phyloP scores from a whole-genome alignment of 116 monocot genomes.

The Trichopus zeylanicus region DNA sequence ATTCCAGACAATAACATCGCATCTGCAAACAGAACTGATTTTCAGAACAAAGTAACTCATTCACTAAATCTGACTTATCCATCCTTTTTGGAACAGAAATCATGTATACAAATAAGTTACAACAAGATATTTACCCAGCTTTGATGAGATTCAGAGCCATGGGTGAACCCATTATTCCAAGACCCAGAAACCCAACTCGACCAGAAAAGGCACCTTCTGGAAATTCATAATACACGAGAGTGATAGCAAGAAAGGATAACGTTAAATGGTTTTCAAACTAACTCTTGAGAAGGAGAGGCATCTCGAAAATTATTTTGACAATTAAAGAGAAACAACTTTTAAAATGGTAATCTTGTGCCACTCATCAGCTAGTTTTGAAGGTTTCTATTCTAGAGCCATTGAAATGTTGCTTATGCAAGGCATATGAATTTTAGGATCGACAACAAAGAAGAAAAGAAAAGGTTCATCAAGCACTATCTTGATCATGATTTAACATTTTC shows the following conservation, averaged over 20 bases:
- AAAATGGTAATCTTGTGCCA: no score
- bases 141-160: conserved; percentile 87
- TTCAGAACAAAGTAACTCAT: background rate
- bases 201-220: conserved; percentile 37
- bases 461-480: no score
- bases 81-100: conserved; percentile 1
- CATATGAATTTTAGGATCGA: no score
- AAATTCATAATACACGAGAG: conserved; percentile 5
- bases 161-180: conserved; percentile 91
- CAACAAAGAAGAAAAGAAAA: no score
- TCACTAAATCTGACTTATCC: background rate
- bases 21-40: conserved; percentile 29
- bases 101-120: background rate
- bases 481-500: no score
- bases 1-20: conserved; percentile 87
- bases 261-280: no score
- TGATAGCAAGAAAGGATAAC: background rate
- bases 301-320: no score
- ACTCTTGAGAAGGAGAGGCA: no score
- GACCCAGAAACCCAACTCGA: conserved; percentile 77
- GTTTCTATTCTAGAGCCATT: no score
- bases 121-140: conserved; percentile 45
- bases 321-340: no score
- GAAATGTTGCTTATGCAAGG: no score
- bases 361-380: no score